phyloP scores from a whole-genome alignment of 2,329 filamentous ascomycete species.

The Diaporthe eres region DNA sequence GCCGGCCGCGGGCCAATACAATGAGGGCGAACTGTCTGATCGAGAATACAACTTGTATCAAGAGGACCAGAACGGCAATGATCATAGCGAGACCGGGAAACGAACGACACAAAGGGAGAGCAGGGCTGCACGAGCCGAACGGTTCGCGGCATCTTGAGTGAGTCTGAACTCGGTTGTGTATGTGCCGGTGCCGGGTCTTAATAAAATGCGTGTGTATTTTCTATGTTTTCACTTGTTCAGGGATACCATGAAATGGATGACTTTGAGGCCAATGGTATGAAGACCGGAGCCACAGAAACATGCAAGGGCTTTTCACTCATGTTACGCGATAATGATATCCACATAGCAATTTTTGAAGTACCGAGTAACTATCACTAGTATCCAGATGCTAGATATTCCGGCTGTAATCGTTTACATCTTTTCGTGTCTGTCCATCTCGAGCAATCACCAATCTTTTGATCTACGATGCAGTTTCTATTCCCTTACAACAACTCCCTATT shows the following conservation, averaged over 20 bases:
- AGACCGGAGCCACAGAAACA: not conserved
- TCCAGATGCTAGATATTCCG: not conserved
- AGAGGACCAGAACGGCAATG: constrained; percentile 29
- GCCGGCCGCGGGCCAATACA: constrained; percentile 40
- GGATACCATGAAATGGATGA: not conserved
- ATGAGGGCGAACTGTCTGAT: constrained; percentile 39
- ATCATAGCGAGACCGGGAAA: constrained; percentile 33
- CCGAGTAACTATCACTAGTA: not conserved
- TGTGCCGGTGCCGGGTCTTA: not conserved
- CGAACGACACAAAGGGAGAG: constrained; percentile 37
- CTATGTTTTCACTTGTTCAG: too few relatives aligned
- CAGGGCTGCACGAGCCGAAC: constrained; percentile 39
- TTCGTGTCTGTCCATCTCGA: not conserved
- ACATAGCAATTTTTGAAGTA: not conserved
- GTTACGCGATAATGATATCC: not conserved
- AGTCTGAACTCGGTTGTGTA: too few relatives aligned
- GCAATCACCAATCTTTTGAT: not conserved
- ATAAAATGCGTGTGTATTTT: not conserved
- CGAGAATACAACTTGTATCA: constrained; percentile 36
- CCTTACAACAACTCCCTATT: not conserved
- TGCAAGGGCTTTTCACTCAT: too few relatives aligned
- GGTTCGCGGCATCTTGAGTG: constrained; percentile 30
- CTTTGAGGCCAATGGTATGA: not conserved
- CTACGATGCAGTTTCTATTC: not conserved
- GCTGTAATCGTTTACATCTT: not conserved